Conservation (phyloP, 1,139 yeast species). For the Insectozyma bohioensis region DNA sequence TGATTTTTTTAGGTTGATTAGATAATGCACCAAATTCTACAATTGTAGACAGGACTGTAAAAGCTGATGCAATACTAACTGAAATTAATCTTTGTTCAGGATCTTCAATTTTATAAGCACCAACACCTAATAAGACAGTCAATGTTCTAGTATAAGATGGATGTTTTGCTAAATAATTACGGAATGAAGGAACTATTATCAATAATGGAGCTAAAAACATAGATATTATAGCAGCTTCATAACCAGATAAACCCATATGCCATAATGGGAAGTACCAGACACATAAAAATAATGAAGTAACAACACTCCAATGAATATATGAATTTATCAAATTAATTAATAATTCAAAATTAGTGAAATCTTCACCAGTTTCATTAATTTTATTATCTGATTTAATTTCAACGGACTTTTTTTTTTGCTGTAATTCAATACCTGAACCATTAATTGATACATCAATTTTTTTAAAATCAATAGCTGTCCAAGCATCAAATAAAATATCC, state of each 20-base stretch:
- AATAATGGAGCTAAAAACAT: conserved; percentile 60
- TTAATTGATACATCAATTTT: conserved; percentile 47
- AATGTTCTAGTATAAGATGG: conserved; percentile 54
- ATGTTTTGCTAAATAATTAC: conserved; percentile 30
- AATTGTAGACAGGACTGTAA: conserved; percentile 63
- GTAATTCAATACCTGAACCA: conserved; percentile 20
- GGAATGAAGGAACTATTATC: conserved; percentile 53
- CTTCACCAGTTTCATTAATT: conserved; percentile 29
- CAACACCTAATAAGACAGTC: conserved; percentile 69
- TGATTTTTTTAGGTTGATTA: conserved; percentile 41
- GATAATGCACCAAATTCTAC: conserved; percentile 50
- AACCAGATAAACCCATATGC: conserved; percentile 97
- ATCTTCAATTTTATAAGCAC: conserved; percentile 63
- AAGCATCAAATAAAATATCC: conserved; percentile 83
- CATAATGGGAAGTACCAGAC: conserved; percentile 98
- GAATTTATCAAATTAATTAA: conserved; percentile 53
- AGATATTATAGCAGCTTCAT: conserved; percentile 66
- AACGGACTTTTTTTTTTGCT: conserved; percentile 26
- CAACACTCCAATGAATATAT: conserved; percentile 79
- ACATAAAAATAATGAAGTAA: conserved; percentile 77
- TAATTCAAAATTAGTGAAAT: conserved; percentile 41
- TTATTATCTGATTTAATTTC: conserved; percentile 33
- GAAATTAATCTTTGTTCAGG: conserved; percentile 71
- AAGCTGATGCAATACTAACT: conserved; percentile 65
- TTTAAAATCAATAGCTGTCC: conserved; percentile 69